Percentiles rank a stretch among this genome's conserved stretches.
phyloP scores from a whole-genome alignment of 208 protist species.

The Lotmaria passim region DNA sequence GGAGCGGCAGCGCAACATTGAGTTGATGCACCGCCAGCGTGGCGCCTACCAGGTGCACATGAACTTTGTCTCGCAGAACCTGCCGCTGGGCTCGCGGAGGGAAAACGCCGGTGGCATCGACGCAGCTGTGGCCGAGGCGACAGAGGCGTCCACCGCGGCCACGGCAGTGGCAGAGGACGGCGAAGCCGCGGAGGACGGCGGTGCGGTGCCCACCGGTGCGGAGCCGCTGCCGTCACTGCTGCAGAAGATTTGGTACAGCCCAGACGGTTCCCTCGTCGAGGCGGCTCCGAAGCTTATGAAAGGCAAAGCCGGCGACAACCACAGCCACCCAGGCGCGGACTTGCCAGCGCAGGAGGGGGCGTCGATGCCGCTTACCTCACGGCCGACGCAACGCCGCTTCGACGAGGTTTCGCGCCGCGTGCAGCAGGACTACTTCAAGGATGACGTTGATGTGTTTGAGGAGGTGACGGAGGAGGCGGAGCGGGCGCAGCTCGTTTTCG shows the following conservation, averaged over 20 bases:
- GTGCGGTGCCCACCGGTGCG: constrained; percentile 38
- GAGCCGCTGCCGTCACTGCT: constrained; percentile 72
- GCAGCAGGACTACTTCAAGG: constrained; percentile 88
- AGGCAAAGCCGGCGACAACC: constrained; percentile 1
- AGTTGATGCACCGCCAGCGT: constrained; percentile 61
- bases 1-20: constrained; percentile 58
- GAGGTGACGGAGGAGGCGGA: constrained; percentile 35
- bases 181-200: constrained; percentile 8
- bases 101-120: constrained; percentile 25
- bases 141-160: no score
- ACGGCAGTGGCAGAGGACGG: constrained; percentile 3
- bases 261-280: constrained; percentile 51
- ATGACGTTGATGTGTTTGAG: constrained; percentile 69
- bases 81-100: constrained; percentile 54
- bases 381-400: constrained; percentile 28
- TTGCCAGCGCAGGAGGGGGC: constrained; percentile 15
- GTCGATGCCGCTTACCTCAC: constrained; percentile 21
- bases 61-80: constrained; percentile 82
- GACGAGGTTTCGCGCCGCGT: constrained; percentile 81
- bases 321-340: constrained; percentile 5
- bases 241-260: constrained; percentile 87
- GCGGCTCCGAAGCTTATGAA: constrained; percentile 13
- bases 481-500: constrained; percentile 37
- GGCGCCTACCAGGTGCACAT: constrained; percentile 81
- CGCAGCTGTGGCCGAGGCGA: neutral